Conservation (phyloP, 148 eudicot species). For the Fagopyrum tataricum region DNA sequence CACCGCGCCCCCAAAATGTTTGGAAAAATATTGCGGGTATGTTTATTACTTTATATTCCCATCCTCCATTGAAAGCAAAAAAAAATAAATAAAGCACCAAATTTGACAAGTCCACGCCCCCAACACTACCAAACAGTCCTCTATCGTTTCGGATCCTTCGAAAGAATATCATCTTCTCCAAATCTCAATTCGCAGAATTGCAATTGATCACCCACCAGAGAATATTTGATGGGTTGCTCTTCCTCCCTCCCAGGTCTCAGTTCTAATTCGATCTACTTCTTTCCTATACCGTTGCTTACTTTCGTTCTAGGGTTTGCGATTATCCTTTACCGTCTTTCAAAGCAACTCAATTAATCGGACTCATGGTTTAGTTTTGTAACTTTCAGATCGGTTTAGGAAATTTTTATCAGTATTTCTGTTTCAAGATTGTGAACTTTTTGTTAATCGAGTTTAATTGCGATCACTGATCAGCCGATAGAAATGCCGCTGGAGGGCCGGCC, state of each 20-base stretch:
- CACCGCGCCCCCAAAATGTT: background rate
- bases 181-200: background rate
- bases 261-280: background rate
- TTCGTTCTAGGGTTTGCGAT: conserved; percentile 6
- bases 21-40: background rate
- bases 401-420: background rate
- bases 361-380: background rate
- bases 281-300: background rate
- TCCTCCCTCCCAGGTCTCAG: conserved; percentile 35
- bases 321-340: background rate
- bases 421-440: background rate
- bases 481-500: conserved; percentile 30
- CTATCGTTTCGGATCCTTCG: background rate
- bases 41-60: background rate
- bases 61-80: background rate
- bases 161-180: background rate
- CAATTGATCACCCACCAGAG: conserved; percentile 2
- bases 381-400: background rate
- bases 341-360: background rate
- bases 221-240: conserved; percentile 34
- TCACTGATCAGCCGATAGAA: conserved; percentile 34
- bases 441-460: conserved; percentile 1
- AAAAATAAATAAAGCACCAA: background rate
- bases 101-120: background rate
- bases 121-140: conserved; percentile 10